Base-by-base conservation (phyloP, 768 basidiomycete genomes). In the Termitomyces sp. region DNA sequence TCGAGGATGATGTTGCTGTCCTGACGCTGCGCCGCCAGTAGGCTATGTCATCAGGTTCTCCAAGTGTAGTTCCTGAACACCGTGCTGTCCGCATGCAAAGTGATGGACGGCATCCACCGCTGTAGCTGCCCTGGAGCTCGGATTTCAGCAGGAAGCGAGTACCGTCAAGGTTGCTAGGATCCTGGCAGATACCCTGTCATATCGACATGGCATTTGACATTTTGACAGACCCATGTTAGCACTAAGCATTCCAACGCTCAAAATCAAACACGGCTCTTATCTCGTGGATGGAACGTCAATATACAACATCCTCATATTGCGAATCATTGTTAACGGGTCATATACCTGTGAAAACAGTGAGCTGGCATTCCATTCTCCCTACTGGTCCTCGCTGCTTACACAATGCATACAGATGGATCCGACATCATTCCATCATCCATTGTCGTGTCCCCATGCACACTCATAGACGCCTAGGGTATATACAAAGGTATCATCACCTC, bases 1-100 rank as follows among this genome's bases (percentile, higher is more conserved):
- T 72, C 28, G 64, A 65, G 42, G 73, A 75, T 5, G 66, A 67
- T 47, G 73, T 6, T 80, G 77, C 51, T 66, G 75, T 84, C 45
- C 58, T 85, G 65, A 78, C 81, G 48, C 67, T 85, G 44, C 71
- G 77, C 45, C 66, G 39, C 31, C 22, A 20, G 7, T 12, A 46
- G 44, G 22, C 5, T 24, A 7, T 28, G 9, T 47, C 18, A 47
- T 3, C 18, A 47, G 45, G 22, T 24, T 26, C 6, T 15, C 26
- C 45, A 16, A 15, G 15, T 46, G 0, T 26, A 10, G 24, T 42
- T 7, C 18, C 12, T 42, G 41, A 18, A 42, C 4, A 9, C 12
- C 1, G 37, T 37, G 5, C 16, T 37, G 15, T 20, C 39, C 18
- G 16, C 37, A 5, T 37, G 16, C 16, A 6, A 39, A 39, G 16